These are phyloP conservation scores for Parascedosporium putredinis DNA, from an alignment of 2,329 filamentous ascomycete genomes.

Conservation along the genomic window DNA sequence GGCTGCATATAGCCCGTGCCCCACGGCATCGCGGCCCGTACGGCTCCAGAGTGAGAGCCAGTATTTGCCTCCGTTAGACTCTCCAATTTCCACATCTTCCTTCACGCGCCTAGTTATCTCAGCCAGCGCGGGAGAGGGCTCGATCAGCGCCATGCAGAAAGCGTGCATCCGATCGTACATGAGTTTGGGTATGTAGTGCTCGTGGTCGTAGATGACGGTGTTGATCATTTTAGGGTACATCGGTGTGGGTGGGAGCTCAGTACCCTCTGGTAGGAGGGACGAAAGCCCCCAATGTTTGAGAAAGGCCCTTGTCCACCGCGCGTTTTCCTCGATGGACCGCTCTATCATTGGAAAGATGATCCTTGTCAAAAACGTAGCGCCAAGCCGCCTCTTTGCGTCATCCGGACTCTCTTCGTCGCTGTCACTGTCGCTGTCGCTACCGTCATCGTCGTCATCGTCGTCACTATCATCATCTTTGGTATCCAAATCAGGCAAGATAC, in stretches of 20 bases:
- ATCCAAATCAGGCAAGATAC: too few relatives aligned
- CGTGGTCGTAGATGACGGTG: not conserved
- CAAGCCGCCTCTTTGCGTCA: too few relatives aligned
- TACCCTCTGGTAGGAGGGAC: not conserved
- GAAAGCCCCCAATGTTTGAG: not conserved
- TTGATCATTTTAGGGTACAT: not conserved
- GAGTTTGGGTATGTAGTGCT: not conserved
- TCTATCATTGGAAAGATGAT: conserved; percentile 1
- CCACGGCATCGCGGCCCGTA: not conserved
- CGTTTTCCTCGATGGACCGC: not conserved
- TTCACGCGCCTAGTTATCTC: not conserved
- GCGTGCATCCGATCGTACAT: not conserved
- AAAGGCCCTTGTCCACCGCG: not conserved
- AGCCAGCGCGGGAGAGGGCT: not conserved
- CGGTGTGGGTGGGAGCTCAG: not conserved
- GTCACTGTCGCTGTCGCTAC: too few relatives aligned
- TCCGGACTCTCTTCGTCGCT: too few relatives aligned
- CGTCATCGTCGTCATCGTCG: not conserved
- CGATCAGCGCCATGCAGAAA: not conserved
- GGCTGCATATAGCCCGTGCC: not conserved
- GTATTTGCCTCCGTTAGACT: not conserved
- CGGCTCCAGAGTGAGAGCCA: not conserved
- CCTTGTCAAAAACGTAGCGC: not conserved
- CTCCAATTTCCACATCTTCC: not conserved
- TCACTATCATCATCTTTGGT: not conserved